These are phyloP conservation scores for Solanum arcanum DNA, from an alignment of 257 asterid species.

Conservation along the genomic window DNA sequence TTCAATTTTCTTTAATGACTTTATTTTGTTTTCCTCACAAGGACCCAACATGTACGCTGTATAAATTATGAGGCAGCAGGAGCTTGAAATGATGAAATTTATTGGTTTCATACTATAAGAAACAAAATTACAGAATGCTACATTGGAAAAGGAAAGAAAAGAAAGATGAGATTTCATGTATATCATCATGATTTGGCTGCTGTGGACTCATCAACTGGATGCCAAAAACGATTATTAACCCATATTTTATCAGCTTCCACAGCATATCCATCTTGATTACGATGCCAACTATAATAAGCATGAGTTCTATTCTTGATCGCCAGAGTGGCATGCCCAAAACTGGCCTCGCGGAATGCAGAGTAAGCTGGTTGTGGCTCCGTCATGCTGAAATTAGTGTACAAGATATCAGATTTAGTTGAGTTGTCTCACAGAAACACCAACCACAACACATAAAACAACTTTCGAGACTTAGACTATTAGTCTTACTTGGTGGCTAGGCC, in stretches of 20 bases:
- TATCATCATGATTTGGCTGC: constrained; percentile 1
- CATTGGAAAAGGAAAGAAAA: background rate
- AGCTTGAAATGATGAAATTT: background rate
- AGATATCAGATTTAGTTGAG: background rate
- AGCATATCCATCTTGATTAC: constrained; percentile 66
- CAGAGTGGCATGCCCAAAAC: constrained; percentile 77
- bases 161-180: background rate
- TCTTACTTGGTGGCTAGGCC: constrained; percentile 53
- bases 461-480: background rate
- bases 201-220: constrained; percentile 46
- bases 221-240: constrained; percentile 54
- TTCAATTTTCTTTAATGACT: background rate
- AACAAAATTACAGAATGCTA: background rate
- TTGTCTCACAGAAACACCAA: background rate
- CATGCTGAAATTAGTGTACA: constrained; percentile 38
- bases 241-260: constrained; percentile 66
- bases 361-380: constrained; percentile 78
- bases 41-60: background rate
- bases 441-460: background rate
- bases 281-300: constrained; percentile 69
- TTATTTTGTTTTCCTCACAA: background rate
- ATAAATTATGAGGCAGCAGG: background rate
- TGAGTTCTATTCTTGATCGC: constrained; percentile 71
- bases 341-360: constrained; percentile 75
- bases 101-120: background rate